phyloP scores from a whole-genome alignment of 2,329 filamentous ascomycete species.

The Coniochaeta sp. region DNA sequence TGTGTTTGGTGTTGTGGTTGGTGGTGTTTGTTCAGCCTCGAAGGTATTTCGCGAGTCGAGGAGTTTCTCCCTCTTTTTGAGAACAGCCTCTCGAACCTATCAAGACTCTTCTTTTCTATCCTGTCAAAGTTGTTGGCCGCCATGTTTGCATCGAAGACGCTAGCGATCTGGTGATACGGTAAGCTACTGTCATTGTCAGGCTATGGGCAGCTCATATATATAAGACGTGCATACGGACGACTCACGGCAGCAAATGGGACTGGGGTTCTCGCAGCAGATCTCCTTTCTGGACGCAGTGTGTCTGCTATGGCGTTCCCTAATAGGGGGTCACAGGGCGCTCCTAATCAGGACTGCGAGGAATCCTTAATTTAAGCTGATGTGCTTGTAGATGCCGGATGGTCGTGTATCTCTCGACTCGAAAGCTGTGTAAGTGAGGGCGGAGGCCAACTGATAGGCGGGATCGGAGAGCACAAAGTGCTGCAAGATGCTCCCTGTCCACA shows the following conservation, averaged over 20 bases:
- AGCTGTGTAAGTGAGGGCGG: background rate
- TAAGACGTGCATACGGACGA: slow-evolving; percentile 3
- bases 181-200: background rate
- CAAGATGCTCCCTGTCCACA: background rate
- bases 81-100: slow-evolving; percentile 45
- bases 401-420: background rate
- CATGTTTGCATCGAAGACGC: slow-evolving; percentile 10
- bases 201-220: slow-evolving; percentile 1
- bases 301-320: background rate
- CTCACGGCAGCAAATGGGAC: slow-evolving; percentile 1
- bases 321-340: background rate
- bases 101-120: slow-evolving; percentile 46
- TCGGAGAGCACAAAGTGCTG: background rate
- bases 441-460: background rate
- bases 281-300: background rate
- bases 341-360: background rate
- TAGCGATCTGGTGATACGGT: slow-evolving; percentile 1
- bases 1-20: background rate
- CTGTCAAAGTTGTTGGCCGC: slow-evolving; percentile 44
- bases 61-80: slow-evolving; percentile 30
- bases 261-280: background rate
- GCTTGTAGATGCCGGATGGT: background rate
- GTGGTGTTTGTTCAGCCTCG: background rate
- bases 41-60: background rate
- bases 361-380: background rate